phyloP scores from a whole-genome alignment of 257 asterid species.

The Plantago major region DNA sequence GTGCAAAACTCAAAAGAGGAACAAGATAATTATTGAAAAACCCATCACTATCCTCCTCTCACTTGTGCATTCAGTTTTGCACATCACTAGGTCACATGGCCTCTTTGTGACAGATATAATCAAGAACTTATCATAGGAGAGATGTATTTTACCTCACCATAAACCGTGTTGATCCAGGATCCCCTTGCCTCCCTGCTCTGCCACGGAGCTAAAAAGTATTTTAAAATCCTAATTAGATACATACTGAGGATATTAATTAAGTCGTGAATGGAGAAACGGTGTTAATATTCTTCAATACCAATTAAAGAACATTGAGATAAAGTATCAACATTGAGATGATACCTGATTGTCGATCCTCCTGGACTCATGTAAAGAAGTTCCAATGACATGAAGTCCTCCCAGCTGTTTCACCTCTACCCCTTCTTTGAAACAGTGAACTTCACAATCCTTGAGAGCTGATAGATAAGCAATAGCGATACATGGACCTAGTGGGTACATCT shows the following conservation, averaged over 20 bases:
- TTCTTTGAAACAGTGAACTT: conserved; percentile 71
- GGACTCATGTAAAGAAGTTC: conserved; percentile 96
- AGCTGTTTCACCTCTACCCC: conserved; percentile 89
- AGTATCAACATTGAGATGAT: conserved; percentile 14
- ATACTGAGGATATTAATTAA: background rate
- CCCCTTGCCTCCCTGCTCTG: conserved; percentile 99
- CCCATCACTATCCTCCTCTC: no score
- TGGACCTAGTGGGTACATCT: conserved; percentile 88
- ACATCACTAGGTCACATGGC: no score
- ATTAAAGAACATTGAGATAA: background rate
- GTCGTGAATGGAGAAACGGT: conserved; percentile 15
- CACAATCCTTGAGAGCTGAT: conserved; percentile 82
- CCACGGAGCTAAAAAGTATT: conserved; percentile 71
- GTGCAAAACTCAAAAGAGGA: no score
- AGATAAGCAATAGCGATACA: conserved; percentile 82
- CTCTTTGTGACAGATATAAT: background rate
- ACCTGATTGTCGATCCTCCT: conserved; percentile 99
- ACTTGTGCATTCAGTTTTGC: no score
- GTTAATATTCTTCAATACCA: conserved; percentile 10
- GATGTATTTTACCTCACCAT: conserved; percentile 77
- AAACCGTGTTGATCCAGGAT: conserved; percentile 97
- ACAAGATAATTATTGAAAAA: no score
- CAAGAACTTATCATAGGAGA: conserved; percentile 3
- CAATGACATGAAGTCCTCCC: conserved; percentile 97
- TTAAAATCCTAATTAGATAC: conserved; percentile 11